Percentiles rank a stretch among this genome's conserved stretches.
Evolutionary conservation across 1,139 yeast species (phyloP).

Genomic region (Schwanniomyces etchellsii): DNA sequence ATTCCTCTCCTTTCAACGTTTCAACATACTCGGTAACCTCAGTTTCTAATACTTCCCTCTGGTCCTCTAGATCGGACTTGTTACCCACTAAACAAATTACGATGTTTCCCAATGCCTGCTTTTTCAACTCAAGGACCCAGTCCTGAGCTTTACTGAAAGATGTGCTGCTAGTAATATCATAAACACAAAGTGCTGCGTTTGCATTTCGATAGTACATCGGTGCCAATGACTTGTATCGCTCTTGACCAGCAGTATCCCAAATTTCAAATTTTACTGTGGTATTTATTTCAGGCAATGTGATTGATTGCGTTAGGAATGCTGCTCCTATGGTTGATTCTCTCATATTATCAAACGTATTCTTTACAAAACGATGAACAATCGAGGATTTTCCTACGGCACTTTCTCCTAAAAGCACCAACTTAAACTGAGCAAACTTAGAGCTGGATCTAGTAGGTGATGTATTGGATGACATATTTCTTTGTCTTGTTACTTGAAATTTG

Average conservation of each 20-base stretch:
- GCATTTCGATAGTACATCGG: slow-evolving; percentile 48
- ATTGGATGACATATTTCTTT: slow-evolving; percentile 5
- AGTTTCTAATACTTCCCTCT: slow-evolving; percentile 40
- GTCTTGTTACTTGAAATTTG: not conserved
- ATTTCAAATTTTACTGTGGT: slow-evolving; percentile 41
- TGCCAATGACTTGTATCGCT: slow-evolving; percentile 40
- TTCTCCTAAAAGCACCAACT: slow-evolving; percentile 42
- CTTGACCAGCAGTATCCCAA: slow-evolving; percentile 52
- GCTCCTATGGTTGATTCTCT: slow-evolving; percentile 97
- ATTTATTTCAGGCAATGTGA: slow-evolving; percentile 31
- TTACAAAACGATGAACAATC: slow-evolving; percentile 41
- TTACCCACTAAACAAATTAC: slow-evolving; percentile 88
- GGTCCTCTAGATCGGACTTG: slow-evolving; percentile 63
- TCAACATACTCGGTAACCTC: slow-evolving; percentile 33
- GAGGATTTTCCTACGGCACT: slow-evolving; percentile 48
- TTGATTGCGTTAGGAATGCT: slow-evolving; percentile 91
- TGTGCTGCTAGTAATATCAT: slow-evolving; percentile 35
- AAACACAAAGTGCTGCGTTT: slow-evolving; percentile 32
- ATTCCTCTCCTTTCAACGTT: slow-evolving; percentile 23
- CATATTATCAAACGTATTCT: slow-evolving; percentile 86
- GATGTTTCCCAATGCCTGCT: slow-evolving; percentile 81
- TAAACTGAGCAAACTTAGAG: slow-evolving; percentile 34
- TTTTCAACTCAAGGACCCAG: slow-evolving; percentile 93
- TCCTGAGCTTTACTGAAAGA: slow-evolving; percentile 87
- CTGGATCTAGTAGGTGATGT: slow-evolving; percentile 3